phyloP scores from a whole-genome alignment of 805 yeast genomes.

The Candida michaelii region DNA sequence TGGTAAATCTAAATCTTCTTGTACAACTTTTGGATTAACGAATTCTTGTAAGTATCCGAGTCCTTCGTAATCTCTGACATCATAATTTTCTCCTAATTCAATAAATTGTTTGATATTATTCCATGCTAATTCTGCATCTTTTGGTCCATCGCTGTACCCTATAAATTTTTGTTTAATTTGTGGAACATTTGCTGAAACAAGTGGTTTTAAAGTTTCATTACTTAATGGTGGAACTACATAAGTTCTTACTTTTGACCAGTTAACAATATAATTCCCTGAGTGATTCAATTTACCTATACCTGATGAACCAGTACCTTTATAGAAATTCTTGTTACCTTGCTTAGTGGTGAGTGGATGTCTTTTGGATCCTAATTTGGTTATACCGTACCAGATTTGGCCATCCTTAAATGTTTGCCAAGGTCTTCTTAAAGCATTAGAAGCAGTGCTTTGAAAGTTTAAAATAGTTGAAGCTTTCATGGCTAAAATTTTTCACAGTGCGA shows the following conservation, averaged over 20 bases:
- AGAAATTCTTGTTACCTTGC: slow-evolving; percentile 89
- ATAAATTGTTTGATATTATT: slow-evolving; percentile 74
- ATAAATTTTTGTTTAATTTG: slow-evolving; percentile 62
- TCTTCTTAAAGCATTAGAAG: slow-evolving; percentile 54
- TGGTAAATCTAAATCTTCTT: slow-evolving; percentile 17
- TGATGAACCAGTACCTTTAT: slow-evolving; percentile 95
- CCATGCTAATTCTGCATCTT: slow-evolving; percentile 71
- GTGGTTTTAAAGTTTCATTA: slow-evolving; percentile 56
- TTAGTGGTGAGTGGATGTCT: slow-evolving; percentile 85
- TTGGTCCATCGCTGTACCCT: slow-evolving; percentile 71
- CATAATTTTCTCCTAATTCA: slow-evolving; percentile 62
- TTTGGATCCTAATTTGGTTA: slow-evolving; percentile 74
- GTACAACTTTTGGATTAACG: slow-evolving; percentile 26
- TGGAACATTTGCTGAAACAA: slow-evolving; percentile 75
- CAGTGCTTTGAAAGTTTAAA: slow-evolving; percentile 47
- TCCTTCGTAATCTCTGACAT: slow-evolving; percentile 35
- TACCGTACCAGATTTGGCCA: slow-evolving; percentile 82
- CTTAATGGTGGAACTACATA: slow-evolving; percentile 72
- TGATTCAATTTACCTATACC: slow-evolving; percentile 84
- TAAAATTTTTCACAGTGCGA: slow-evolving; percentile 6
- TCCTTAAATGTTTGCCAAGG: slow-evolving; percentile 90
- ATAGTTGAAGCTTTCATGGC: slow-evolving; percentile 52
- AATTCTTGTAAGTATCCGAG: slow-evolving; percentile 36
- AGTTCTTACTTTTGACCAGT: slow-evolving; percentile 86
- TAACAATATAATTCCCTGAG: slow-evolving; percentile 71